Evolutionary conservation across 83 land plant species (phyloP).

Genomic region (Larix sibirica): DNA sequence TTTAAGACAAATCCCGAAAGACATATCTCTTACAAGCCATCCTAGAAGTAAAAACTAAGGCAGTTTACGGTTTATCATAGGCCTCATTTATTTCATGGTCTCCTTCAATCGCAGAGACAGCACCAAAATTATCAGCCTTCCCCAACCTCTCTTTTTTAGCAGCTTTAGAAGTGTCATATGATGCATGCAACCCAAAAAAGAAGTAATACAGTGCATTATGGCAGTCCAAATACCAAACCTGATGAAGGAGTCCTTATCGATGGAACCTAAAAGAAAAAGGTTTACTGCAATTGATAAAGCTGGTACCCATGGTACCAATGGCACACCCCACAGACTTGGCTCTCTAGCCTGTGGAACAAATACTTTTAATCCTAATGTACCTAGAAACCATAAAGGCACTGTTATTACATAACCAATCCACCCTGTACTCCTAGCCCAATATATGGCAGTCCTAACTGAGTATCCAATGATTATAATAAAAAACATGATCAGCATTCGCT

Average conservation of each 20-base stretch:
- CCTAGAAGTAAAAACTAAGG: no score
- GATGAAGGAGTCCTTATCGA: slow-evolving; percentile 20
- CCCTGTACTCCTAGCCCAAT: slow-evolving; percentile 59
- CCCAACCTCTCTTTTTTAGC: not conserved
- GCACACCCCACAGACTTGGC: slow-evolving; percentile 92
- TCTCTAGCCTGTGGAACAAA: slow-evolving; percentile 60
- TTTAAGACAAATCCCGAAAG: no score
- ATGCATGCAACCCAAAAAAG: slow-evolving; percentile 84
- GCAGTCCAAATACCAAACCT: slow-evolving; percentile 83
- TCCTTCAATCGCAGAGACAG: no score
- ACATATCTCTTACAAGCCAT: no score
- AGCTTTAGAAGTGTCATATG: slow-evolving; percentile 77
- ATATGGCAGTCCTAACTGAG: slow-evolving; percentile 58
- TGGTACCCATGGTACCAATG: slow-evolving; percentile 12
- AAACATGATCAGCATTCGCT: slow-evolving; percentile 25
- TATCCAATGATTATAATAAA: slow-evolving; percentile 51
- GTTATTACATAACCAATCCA: slow-evolving; percentile 74
- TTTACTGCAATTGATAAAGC: no score
- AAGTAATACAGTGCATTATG: slow-evolving; percentile 73
- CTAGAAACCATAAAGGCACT: slow-evolving; percentile 64
- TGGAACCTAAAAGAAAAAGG: not conserved
- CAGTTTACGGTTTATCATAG: no score
- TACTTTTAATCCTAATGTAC: slow-evolving; percentile 46
- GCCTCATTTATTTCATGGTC: no score
- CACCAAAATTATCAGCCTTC: no score